Conservation (phyloP, 2,329 filamentous ascomycete genomes). For the Rhynchosporium secalis region DNA sequence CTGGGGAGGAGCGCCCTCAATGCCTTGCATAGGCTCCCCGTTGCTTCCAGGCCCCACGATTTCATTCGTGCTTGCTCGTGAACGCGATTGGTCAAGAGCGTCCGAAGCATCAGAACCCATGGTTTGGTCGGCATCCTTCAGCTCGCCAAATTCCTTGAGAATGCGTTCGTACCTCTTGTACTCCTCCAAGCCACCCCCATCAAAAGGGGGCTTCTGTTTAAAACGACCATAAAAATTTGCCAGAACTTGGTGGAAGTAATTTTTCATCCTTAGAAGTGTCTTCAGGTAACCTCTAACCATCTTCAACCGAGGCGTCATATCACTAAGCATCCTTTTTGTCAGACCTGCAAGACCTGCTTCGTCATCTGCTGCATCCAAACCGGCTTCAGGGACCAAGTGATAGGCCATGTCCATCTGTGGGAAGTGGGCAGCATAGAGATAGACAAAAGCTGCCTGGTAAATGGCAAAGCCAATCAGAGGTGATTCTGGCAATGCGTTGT, state of each 20-base stretch:
- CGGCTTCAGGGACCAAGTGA: slow-evolving; percentile 47
- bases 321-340: slow-evolving; percentile 51
- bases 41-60: slow-evolving; percentile 27
- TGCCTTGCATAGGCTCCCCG: slow-evolving; percentile 38
- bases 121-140: slow-evolving; percentile 29
- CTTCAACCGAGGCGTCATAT: slow-evolving; percentile 53
- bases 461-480: slow-evolving; percentile 66
- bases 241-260: slow-evolving; percentile 53
- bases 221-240: slow-evolving; percentile 46
- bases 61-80: slow-evolving; percentile 37
- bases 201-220: slow-evolving; percentile 20
- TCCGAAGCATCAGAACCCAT: slow-evolving; percentile 33
- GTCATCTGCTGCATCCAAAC: neutral
- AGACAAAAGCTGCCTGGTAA: slow-evolving; percentile 65
- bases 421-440: slow-evolving; percentile 66
- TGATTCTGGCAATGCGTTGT: slow-evolving; percentile 62
- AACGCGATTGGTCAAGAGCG: slow-evolving; percentile 29
- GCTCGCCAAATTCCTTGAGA: slow-evolving; percentile 51
- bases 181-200: slow-evolving; percentile 55
- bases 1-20: slow-evolving; percentile 30
- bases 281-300: slow-evolving; percentile 58
- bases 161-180: slow-evolving; percentile 55
- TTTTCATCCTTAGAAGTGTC: slow-evolving; percentile 54
- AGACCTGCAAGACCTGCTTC: slow-evolving; percentile 41
- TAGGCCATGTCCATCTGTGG: slow-evolving; percentile 64